Base-by-base conservation (phyloP, 352 stramenopile genomes). In the Phytophthora litchii region DNA sequence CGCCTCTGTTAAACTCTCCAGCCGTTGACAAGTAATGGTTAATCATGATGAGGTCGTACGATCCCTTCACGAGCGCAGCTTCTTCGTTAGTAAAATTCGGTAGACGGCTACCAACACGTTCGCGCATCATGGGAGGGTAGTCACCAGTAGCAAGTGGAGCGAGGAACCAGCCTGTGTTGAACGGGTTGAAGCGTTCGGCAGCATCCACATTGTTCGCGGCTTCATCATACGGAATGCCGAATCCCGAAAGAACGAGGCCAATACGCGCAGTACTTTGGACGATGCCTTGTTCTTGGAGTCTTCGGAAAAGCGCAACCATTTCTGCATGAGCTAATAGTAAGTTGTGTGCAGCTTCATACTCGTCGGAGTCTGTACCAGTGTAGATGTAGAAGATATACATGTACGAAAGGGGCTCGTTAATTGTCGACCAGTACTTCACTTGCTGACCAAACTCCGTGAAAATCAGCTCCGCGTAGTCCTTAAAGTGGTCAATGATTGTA, bases 21-120 rank as follows among this genome's bases (percentile, higher is more conserved):
- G n/a, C n/a, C n/a, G n/a, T n/a, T n/a, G 80, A 76, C 31, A 60
- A 74, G 74, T 99, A 99, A 67, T 98, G 89, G 72, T 99, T 98
- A n/a, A 98, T 67, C 50, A 97, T 97, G 52, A 99, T 91, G 52
- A 98, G 92, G 50, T 98, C 96, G 58, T 84, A 86, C 19, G 87
- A 97, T 10, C 77, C 81, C 40, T 83, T 80, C 9, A 99, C 52
- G 5, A 90, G 35, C 17, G 74, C 72, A 11, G 82, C 62, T 59
- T 98, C 76, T 8, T 89, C 72, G 4, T 60, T 29, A 8, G 94
- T 96, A 63, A 98, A 98, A 35, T 56, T 54, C 3, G 95, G 95
- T 9, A 99, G 69, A 11, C 83, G 74, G 13, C 72, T 69, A 1
- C 89, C 87, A 4, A 91, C 78, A 42, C 83, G 74, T 42, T 91